phyloP scores from a whole-genome alignment of 805 yeast species.

The Metschnikowia gruessii region DNA sequence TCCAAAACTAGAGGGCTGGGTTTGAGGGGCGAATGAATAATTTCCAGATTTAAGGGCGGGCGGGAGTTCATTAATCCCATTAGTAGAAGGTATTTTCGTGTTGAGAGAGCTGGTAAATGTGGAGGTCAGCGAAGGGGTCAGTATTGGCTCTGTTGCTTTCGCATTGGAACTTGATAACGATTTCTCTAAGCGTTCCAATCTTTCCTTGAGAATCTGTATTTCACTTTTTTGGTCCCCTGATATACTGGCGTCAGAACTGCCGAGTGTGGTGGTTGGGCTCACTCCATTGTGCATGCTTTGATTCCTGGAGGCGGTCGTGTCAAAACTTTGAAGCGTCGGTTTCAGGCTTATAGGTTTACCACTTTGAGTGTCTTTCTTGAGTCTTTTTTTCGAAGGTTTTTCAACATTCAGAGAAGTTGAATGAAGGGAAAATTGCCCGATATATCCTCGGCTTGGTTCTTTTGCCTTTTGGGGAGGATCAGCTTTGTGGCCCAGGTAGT shows the following conservation, averaged over 20 bases:
- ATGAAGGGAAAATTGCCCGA: slow-evolving; percentile 5
- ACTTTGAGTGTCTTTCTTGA: neutral
- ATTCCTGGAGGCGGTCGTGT: neutral
- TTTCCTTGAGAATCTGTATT: slow-evolving; percentile 17
- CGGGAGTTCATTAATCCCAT: neutral
- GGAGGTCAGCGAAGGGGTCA: neutral
- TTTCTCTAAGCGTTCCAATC: slow-evolving; percentile 18
- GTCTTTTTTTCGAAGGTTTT: neutral
- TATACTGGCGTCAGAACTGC: neutral
- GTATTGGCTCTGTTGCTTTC: neutral
- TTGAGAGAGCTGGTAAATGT: neutral
- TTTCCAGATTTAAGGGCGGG: neutral
- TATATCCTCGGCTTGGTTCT: neutral
- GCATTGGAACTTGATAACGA: slow-evolving; percentile 10
- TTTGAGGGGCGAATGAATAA: neutral
- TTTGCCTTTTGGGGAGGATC: neutral
- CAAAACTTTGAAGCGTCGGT: neutral
- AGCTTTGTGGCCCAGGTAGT: neutral
- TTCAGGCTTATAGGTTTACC: neutral
- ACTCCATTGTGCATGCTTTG: neutral
- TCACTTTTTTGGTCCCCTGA: slow-evolving; percentile 13
- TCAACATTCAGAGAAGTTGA: neutral
- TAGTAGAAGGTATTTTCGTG: neutral
- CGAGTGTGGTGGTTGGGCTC: neutral
- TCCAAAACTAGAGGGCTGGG: neutral